Evolutionary conservation across 768 basidiomycete genomes (phyloP).

Genomic region (Tulasnella sp.): DNA sequence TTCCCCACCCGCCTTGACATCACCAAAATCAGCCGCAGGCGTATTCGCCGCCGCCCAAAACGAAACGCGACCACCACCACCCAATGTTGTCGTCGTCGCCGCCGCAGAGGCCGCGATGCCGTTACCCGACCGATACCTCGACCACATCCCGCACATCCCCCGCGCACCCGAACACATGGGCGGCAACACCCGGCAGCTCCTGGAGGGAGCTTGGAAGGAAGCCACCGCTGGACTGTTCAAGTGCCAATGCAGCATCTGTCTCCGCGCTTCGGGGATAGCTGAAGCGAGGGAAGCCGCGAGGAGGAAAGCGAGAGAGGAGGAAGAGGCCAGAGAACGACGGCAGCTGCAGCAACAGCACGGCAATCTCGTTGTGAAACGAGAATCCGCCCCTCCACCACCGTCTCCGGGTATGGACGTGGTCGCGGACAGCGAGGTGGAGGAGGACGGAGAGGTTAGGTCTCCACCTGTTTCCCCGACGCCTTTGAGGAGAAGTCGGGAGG

Average conservation of each 20-base stretch:
- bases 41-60: constrained; percentile 16
- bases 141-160: constrained; percentile 27
- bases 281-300: constrained; percentile 23
- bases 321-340: constrained; percentile 4
- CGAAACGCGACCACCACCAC: background rate
- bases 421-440: constrained; percentile 17
- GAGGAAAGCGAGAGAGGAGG: constrained; percentile 17
- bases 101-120: constrained; percentile 2
- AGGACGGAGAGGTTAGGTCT: constrained; percentile 17
- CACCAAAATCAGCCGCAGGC: background rate
- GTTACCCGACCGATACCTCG: constrained; percentile 17
- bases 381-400: background rate
- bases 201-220: constrained; percentile 23
- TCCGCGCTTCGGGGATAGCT: constrained; percentile 20
- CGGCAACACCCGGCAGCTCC: background rate
- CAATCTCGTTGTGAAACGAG: background rate
- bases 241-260: constrained; percentile 28
- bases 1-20: constrained; percentile 14
- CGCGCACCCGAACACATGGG: constrained; percentile 18
- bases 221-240: constrained; percentile 25
- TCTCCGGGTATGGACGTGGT: background rate
- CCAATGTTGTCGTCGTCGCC: background rate
- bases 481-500: background rate
- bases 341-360: background rate
- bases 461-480: background rate